Base-by-base conservation (phyloP, 106 monocot species). In the Posidonia australis region DNA sequence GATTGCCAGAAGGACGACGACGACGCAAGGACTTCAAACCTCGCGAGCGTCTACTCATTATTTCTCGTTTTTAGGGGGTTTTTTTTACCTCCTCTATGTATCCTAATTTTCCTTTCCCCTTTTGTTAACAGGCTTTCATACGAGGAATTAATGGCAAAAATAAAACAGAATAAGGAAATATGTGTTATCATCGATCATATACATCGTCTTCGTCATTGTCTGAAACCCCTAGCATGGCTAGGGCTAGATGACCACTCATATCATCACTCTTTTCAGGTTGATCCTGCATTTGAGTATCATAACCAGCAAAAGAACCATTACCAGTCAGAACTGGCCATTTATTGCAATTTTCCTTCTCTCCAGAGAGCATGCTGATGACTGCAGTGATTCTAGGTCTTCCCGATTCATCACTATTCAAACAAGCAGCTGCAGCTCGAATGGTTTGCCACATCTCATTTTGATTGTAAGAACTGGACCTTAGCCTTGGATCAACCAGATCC, bases 141-240 rank as follows among this genome's bases (percentile, higher is more conserved):
- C n/a, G n/a, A n/a, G n/a, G n/a, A 7, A 36, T 7, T 36, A 4
- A 36, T 36, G 7, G 7, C 7, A 36, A 36, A 36, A 36, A 7
- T 36, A 36, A 36, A 36, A 36, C 36, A 36, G 36, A 36, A 36
- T 7, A 36, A 4, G 7, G 36, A 36, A 36, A 4, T 36, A 36
- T 36, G 36, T 36, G 36, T n/a, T n/a, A 36, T 36, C 36, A 36
- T 4, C 54, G 23, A 46, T 60, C 53, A 27, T 73, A 70, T 1
- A 62, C 78, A 68, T 86, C 91, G 41, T 81, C 81, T 17, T 84
- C 84, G 1, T 56, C 61, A 30, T 2, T 36, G 36, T 87, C 91
- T 13, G 83, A 84, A 59, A 92, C 78, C 13, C 84, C 91, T 9
- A 83, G 83, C 91, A 92, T 92, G 20, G 91, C 91, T 10, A 92